Base-by-base conservation (phyloP, 352 stramenopile species). In the Phytophthora capsici region DNA sequence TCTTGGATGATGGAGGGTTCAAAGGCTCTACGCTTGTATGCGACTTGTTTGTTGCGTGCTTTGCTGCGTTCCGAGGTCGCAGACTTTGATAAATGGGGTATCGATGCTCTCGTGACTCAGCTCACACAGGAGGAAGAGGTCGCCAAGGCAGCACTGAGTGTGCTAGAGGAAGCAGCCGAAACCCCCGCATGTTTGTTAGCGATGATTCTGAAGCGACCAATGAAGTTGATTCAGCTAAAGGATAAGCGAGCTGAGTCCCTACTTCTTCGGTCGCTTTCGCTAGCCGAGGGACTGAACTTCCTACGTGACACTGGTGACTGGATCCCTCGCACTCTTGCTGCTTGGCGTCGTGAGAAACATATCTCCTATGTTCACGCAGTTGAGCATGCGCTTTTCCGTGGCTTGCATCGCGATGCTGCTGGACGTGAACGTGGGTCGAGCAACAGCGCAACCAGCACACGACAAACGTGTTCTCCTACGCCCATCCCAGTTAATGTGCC, bases 1-100 rank as follows among this genome's bases (percentile, higher is more conserved):
- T 93, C 87, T 52, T 96, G 88, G 88, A 96, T 96, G 88, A 80
- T 75, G 41, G 80, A 90, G 55, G 88, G 88, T 14, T 96, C 88
- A 0, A 94, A 96, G 61, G 73, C 88, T 4, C 58, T 96, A 25
- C 86, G 88, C 41, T 59, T 96, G 47, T 96, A 95, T 57, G 85
- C 88, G 20, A 96, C 88, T 3, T 96, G 88, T 57, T 72, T 96
- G 12, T 56, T 96, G 7, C 84, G 88, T 8, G 88, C 88, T 9
- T 64, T 96, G 25, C 55, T 96, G 25, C 88, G 88, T 9, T 93
- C 85, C 1, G 85, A 96, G 56, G 88, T 96, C n/a, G 75, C 80
- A 4, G 88, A 95, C 57, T 96, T 96, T 76, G 86, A 87, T 26
- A 91, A 93, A 56, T 96, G 88, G 88, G 88, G 88, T 26, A 91